These are phyloP conservation scores for Lumnitzera racemosa DNA, from an alignment of 345 rosid species.

Conservation along the genomic window DNA sequence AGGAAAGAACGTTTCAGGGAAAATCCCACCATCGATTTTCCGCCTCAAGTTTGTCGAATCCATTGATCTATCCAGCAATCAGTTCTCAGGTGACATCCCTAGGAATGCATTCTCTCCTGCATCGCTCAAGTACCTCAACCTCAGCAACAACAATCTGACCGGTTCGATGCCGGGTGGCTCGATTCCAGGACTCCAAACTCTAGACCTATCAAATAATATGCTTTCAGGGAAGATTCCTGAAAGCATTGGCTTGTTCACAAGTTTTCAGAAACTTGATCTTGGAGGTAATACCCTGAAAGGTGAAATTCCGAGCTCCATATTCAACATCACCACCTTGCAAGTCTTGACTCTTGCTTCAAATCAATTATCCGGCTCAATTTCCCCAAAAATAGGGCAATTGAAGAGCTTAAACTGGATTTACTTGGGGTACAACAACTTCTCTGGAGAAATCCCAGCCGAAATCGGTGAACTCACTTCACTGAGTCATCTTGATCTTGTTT, in stretches of 20 bases:
- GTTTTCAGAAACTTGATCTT: constrained; percentile 58
- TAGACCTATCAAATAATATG: constrained; percentile 86
- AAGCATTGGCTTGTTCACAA: constrained; percentile 44
- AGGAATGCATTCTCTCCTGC: constrained; percentile 31
- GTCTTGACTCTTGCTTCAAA: constrained; percentile 75
- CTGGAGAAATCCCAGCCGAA: constrained; percentile 63
- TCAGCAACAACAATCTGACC: constrained; percentile 83
- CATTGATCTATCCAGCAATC: constrained; percentile 63
- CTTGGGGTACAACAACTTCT: constrained; percentile 81
- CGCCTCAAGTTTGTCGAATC: constrained; percentile 40
- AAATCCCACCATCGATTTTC: constrained; percentile 34
- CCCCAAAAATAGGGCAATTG: constrained; percentile 39
- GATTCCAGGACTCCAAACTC: constrained; percentile 30
- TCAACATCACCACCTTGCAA: constrained; percentile 43
- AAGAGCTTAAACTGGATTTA: constrained; percentile 71
- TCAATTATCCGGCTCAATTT: constrained; percentile 57
- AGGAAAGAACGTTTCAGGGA: constrained; percentile 57
- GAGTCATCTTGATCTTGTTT: constrained; percentile 80
- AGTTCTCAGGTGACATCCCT: constrained; percentile 55
- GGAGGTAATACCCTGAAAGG: constrained; percentile 78
- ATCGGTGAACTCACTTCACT: constrained; percentile 46
- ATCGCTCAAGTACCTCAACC: constrained; percentile 57
- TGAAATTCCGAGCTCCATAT: constrained; percentile 37
- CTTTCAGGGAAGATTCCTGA: constrained; percentile 46
- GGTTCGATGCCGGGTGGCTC: constrained; percentile 43